A percentile compares a stretch with the other conserved stretches of the same genome.
phyloP scores from a whole-genome alignment of 345 rosid genomes.

The Gossypium bickii region DNA sequence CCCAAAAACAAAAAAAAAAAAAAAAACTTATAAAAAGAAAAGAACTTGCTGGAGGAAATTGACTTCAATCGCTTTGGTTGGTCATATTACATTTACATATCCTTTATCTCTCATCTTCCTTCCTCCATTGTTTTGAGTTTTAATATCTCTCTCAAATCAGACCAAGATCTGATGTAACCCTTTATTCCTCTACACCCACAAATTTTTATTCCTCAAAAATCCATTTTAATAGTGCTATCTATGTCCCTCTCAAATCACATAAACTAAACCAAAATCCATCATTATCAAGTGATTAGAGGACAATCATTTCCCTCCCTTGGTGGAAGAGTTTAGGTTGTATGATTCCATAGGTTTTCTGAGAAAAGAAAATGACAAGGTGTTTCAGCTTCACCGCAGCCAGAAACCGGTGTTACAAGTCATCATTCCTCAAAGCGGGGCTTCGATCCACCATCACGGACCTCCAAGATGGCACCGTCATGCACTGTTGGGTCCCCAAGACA shows the following conservation, averaged over 20 bases:
- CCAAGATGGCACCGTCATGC: constrained; percentile 68
- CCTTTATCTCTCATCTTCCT: not conserved
- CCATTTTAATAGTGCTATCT: not conserved
- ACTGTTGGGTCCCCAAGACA: constrained; percentile 70
- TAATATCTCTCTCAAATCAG: not conserved
- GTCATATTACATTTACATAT: not conserved
- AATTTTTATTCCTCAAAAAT: not conserved
- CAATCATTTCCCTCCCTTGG: not conserved
- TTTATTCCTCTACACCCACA: not conserved
- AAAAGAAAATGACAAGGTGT: constrained; percentile 46
- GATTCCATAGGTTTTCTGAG: not conserved
- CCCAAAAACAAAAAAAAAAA: too few species aligned
- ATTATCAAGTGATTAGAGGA: not conserved
- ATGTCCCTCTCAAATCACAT: not conserved
- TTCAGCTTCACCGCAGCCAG: constrained; percentile 55
- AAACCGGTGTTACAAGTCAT: constrained; percentile 40
- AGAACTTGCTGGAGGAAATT: not conserved
- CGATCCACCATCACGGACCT: constrained; percentile 58
- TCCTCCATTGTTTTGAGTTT: not conserved
- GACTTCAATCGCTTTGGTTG: not conserved
- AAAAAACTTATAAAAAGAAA: not conserved
- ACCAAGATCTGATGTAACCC: not conserved
- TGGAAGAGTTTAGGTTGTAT: not conserved
- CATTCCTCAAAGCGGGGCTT: constrained; percentile 53
- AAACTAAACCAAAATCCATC: not conserved